A percentile compares a stretch with the other conserved stretches of the same genome.
Conservation (phyloP, 768 basidiomycete species). For the Kwoniella europaea region DNA sequence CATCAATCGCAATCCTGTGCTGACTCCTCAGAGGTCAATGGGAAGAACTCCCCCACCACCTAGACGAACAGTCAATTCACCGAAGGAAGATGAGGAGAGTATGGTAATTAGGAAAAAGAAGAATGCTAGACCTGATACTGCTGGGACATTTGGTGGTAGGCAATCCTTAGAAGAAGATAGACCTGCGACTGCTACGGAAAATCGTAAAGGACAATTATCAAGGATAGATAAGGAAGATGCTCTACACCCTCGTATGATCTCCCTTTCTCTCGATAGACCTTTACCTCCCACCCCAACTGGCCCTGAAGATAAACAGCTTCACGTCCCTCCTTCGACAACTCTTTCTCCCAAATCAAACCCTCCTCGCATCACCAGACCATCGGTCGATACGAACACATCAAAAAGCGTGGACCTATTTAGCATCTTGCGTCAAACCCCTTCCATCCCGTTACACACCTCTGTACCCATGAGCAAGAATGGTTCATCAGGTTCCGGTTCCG, state of each 20-base stretch:
- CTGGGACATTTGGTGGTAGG: constrained; percentile 9
- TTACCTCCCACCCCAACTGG: constrained; percentile 9
- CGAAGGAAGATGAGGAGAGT: not conserved
- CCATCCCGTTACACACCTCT: not conserved
- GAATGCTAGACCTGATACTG: constrained; percentile 2
- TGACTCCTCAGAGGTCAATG: not conserved
- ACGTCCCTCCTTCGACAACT: no score
- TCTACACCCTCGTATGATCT: constrained; percentile 18
- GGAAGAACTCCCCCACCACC: constrained; percentile 19
- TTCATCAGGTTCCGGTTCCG: constrained; percentile 2
- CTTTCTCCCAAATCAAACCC: no score
- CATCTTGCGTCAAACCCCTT: constrained; percentile 2
- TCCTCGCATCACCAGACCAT: not conserved
- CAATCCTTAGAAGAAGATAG: not conserved
- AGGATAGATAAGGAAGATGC: constrained; percentile 16
- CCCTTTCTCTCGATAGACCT: constrained; percentile 19
- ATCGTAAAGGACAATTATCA: not conserved
- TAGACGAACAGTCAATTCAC: not conserved
- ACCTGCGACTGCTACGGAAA: not conserved
- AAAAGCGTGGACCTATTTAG: not conserved
- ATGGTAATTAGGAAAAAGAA: not conserved
- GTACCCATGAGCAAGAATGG: constrained; percentile 12
- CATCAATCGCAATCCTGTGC: constrained; percentile 3
- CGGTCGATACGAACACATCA: not conserved
- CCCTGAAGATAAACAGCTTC: not conserved